Evolutionary conservation across 208 protist species (phyloP), one percentile per base, ranked within the genome.

Genomic region (Kentomonas sorsogonicus): DNA sequence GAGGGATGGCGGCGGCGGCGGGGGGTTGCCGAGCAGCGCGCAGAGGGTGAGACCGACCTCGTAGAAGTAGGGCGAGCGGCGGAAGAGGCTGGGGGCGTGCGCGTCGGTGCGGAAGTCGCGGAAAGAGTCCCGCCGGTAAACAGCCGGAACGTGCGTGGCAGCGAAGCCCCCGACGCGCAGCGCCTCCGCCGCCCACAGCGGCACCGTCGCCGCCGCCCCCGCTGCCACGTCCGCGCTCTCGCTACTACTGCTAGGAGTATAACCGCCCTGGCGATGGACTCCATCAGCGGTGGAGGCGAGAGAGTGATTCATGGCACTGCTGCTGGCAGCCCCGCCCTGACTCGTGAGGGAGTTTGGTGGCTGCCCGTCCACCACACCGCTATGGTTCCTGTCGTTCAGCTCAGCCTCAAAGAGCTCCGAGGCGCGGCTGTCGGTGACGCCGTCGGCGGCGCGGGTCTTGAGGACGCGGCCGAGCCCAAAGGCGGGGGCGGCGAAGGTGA

Each of bases 41-140:
- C 70, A 80, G 22, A 87, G 55, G 25, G 48, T 31, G 50, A 91
- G 66, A 2, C 83, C 83, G 9, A 66, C 63, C 40, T 86, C 74
- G 61, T 85, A 87, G 59, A 78, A 91, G 62, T 80, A 78, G 10
- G 83, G 79, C 5, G 79, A 88, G 60, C 82, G 85, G 33, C 36
- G 65, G 31, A 66, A 44, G 23, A 91, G 68, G 67, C 63, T 91
- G 0, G 77, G 74, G 1, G 80, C 79, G 15, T 88, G 63, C 6
- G 83, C 65, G 43, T 91, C 79, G 39, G 74, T 91, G 50, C 87
- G 87, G 48, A 91, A 91, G 63, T 91, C 79, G 31, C 78, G 73
- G 60, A 91, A 91, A 11, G 77, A 76, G 45, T 63, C 39, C 23
- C 79, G 73, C n/a, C 66, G 70, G 65, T 82, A 91, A 25, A 67